Evolutionary conservation across 1,284 basidiomycete genomes (phyloP).

Genomic region (Ganoderma lucidum): DNA sequence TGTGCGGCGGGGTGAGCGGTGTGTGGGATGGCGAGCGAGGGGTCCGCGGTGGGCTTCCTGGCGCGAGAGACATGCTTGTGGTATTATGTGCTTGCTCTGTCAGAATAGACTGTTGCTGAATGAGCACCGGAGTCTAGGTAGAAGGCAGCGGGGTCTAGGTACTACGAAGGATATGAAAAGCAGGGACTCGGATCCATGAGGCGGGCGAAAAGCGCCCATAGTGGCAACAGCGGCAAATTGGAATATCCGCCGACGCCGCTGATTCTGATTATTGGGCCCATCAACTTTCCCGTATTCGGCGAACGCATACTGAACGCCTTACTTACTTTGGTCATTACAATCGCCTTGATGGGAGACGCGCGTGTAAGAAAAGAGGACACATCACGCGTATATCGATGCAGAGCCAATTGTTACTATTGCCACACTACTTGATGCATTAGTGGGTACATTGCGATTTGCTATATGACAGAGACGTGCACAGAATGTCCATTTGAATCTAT

Average conservation of each 20-base stretch:
- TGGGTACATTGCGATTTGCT: neutral
- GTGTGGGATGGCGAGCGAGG: slow-evolving; percentile 26
- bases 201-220: neutral
- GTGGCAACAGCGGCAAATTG: neutral
- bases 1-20: slow-evolving; percentile 16
- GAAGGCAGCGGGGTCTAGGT: neutral
- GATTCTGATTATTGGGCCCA: neutral
- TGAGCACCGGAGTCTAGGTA: neutral
- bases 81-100: neutral
- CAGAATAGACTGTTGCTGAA: neutral
- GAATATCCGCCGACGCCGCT: slow-evolving; percentile 1
- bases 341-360: neutral
- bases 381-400: neutral
- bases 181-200: neutral
- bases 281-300: neutral
- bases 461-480: neutral
- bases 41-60: slow-evolving; percentile 26
- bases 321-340: neutral
- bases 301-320: neutral
- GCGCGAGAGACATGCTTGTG: slow-evolving; percentile 22
- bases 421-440: neutral
- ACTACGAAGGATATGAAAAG: neutral
- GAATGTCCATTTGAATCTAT: neutral
- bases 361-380: neutral
- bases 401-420: neutral